These are phyloP conservation scores for Exophiala viscosa DNA, from an alignment of 2,329 filamentous ascomycete species.

Conservation along the genomic window DNA sequence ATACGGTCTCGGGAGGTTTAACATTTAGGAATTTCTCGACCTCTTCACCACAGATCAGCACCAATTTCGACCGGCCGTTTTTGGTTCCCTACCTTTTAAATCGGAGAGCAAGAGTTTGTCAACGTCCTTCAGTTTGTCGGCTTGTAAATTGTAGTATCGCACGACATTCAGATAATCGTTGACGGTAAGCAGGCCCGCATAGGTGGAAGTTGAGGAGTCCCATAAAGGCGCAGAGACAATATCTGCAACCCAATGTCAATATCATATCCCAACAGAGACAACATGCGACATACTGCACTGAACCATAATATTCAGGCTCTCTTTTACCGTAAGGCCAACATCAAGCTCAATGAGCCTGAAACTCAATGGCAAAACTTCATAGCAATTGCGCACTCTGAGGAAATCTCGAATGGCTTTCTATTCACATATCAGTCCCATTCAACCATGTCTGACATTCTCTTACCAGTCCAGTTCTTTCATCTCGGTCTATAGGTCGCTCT, in stretches of 20 bases:
- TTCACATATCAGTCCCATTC: slow-evolving; percentile 9
- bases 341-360: slow-evolving; percentile 96
- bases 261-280: slow-evolving; percentile 5
- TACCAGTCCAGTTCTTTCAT: slow-evolving; percentile 50
- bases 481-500: slow-evolving; percentile 46
- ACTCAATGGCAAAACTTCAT: slow-evolving; percentile 93
- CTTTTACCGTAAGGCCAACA: slow-evolving; percentile 90
- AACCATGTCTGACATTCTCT: slow-evolving; percentile 26
- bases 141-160: slow-evolving; percentile 98
- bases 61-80: background rate
- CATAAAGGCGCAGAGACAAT: slow-evolving; percentile 97
- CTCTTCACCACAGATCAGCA: slow-evolving; percentile 52
- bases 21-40: slow-evolving; percentile 94
- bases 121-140: slow-evolving; percentile 80
- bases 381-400: slow-evolving; percentile 91
- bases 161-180: slow-evolving; percentile 99
- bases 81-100: slow-evolving; percentile 65
- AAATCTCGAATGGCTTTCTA: slow-evolving; percentile 92
- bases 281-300: slow-evolving; percentile 69
- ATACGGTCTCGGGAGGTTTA: slow-evolving; percentile 85
- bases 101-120: slow-evolving; percentile 92
- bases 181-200: slow-evolving; percentile 89
- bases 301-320: slow-evolving; percentile 90
- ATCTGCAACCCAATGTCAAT: slow-evolving; percentile 51
- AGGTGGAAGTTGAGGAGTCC: slow-evolving; percentile 90